Evolutionary conservation across 495 filamentous ascomycete species (phyloP).

Genomic region (Massariosphaeria phaeospora): DNA sequence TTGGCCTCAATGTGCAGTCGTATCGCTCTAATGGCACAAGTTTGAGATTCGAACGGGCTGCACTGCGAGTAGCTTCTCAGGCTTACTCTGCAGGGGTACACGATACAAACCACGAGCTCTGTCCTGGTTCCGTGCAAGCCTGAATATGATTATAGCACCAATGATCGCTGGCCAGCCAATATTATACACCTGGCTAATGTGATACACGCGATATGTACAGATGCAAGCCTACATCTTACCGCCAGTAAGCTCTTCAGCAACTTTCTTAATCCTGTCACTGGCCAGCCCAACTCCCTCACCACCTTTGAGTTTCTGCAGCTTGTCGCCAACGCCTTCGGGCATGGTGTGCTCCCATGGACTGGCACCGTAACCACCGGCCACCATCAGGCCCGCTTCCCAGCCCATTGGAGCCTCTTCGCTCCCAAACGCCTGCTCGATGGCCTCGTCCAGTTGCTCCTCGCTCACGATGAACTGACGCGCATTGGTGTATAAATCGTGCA

Average conservation of each 20-base stretch:
- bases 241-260: constrained; percentile 64
- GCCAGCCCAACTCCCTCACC: constrained; percentile 40
- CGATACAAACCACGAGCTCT: too few species aligned
- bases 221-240: constrained; percentile 55
- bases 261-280: constrained; percentile 56
- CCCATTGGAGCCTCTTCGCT: constrained; percentile 46
- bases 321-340: constrained; percentile 50
- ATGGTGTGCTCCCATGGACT: constrained; percentile 57
- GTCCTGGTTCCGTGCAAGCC: too few species aligned
- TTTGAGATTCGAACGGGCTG: too few species aligned
- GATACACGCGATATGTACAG: too few species aligned
- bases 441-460: constrained; percentile 55
- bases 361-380: constrained; percentile 33
- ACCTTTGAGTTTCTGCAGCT: constrained; percentile 38
- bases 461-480: constrained; percentile 62
- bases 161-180: too few species aligned
- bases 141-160: too few species aligned
- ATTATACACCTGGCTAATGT: too few species aligned
- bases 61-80: too few species aligned
- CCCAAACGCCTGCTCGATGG: constrained; percentile 58
- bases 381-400: constrained; percentile 17
- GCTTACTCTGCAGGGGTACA: too few species aligned
- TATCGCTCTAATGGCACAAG: too few species aligned
- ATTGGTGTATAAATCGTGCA: constrained; percentile 63
- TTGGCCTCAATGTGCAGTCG: too few species aligned